These are phyloP conservation scores for Penicillium sp. DNA, from an alignment of 2,329 filamentous ascomycete species.

Conservation along the genomic window DNA sequence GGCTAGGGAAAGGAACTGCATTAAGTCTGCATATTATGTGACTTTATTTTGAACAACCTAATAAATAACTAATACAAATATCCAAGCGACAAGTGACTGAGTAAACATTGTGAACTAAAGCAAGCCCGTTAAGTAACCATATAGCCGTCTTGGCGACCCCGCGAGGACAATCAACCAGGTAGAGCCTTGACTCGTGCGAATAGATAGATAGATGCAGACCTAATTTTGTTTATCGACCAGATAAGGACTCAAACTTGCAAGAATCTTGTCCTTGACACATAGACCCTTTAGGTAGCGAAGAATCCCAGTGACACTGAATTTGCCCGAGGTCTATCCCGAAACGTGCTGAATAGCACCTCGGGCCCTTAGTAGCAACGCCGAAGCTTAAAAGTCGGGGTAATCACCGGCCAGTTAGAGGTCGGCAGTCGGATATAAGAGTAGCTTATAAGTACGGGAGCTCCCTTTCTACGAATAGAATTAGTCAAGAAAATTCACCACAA, in stretches of 20 bases:
- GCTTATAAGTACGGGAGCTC: neutral
- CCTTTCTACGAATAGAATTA: neutral
- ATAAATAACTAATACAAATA: slow-evolving; percentile 25
- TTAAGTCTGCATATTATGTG: too few relatives aligned
- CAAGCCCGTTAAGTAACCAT: neutral
- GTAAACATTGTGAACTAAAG: slow-evolving; percentile 30
- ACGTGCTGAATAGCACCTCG: neutral
- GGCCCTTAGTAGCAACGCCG: neutral
- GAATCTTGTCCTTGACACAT: neutral
- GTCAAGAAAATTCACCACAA: neutral
- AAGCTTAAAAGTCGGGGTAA: neutral
- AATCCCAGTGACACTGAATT: neutral
- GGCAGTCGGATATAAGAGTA: slow-evolving; percentile 2
- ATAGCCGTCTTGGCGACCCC: slow-evolving; percentile 7
- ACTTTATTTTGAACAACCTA: too few relatives aligned
- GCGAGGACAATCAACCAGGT: neutral
- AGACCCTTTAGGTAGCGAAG: neutral
- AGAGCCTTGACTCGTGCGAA: neutral
- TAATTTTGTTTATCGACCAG: neutral
- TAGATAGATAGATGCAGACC: too few relatives aligned
- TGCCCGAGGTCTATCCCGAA: neutral
- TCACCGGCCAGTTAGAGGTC: neutral
- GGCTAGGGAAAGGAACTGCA: too few relatives aligned
- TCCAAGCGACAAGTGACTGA: slow-evolving; percentile 35
- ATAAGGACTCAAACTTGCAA: neutral